Percentiles rank a stretch among this genome's conserved stretches.
Conservation (phyloP, 805 yeast species). For the Priceomyces medius region DNA sequence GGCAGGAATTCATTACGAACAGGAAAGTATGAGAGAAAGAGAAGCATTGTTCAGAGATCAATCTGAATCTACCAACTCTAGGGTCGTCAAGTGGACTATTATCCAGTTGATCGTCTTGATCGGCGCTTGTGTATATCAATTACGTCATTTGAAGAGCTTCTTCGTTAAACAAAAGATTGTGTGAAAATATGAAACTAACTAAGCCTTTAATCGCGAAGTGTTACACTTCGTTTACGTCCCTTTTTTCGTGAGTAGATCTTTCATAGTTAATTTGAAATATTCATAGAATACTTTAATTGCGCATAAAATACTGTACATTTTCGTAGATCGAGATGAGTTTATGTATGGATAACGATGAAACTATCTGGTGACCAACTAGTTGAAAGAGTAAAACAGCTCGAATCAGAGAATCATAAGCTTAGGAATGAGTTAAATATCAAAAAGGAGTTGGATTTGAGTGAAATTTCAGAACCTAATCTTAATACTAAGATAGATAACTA, state of each 20-base stretch:
- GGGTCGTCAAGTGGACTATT: conserved; percentile 72
- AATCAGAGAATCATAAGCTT: conserved; percentile 16
- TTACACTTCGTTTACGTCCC: no score
- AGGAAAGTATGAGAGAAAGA: conserved; percentile 62
- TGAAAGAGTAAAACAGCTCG: conserved; percentile 18
- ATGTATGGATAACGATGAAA: not conserved
- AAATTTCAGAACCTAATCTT: not conserved
- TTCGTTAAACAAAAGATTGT: conserved; percentile 86
- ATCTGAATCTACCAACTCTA: conserved; percentile 71
- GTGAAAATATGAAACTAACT: no score
- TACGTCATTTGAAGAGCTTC: conserved; percentile 74
- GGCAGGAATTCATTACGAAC: conserved; percentile 42
- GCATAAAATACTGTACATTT: not conserved
- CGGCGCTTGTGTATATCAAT: conserved; percentile 71
- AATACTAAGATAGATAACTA: conserved; percentile 9
- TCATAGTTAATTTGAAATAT: not conserved
- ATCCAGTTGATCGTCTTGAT: conserved; percentile 67
- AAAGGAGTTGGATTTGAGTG: not conserved
- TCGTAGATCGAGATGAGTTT: not conserved
- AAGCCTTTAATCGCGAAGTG: no score
- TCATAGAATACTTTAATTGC: not conserved
- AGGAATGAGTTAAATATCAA: conserved; percentile 3
- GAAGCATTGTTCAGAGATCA: conserved; percentile 77
- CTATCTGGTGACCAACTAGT: conserved; percentile 18
- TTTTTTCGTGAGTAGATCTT: no score